Conservation (phyloP, 768 basidiomycete species). For the Pisolithus sp. region DNA sequence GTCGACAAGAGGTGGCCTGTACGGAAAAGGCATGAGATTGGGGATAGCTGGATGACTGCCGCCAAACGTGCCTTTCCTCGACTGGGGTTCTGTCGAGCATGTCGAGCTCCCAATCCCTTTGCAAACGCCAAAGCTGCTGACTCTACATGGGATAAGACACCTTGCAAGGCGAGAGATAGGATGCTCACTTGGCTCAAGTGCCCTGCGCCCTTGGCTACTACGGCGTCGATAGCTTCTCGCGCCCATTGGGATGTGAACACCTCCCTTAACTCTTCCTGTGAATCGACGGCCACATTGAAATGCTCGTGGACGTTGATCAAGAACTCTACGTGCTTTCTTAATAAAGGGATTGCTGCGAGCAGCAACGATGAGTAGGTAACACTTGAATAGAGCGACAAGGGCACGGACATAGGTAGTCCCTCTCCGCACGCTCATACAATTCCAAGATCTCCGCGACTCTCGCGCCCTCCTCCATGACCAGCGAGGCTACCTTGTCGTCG, state of each 20-base stretch:
- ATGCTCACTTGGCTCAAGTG: constrained; percentile 58
- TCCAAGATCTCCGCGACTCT: constrained; percentile 52
- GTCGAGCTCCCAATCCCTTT: constrained; percentile 71
- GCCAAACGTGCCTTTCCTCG: constrained; percentile 38
- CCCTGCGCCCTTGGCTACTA: constrained; percentile 48
- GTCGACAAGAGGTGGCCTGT: constrained; percentile 40
- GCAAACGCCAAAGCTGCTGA: constrained; percentile 61
- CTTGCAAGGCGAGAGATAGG: constrained; percentile 2
- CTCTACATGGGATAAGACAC: constrained; percentile 41
- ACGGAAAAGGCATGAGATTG: not conserved
- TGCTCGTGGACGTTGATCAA: constrained; percentile 36
- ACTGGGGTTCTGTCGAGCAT: constrained; percentile 44
- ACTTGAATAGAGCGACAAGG: constrained; percentile 1
- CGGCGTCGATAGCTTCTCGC: constrained; percentile 43
- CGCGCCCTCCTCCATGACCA: constrained; percentile 45
- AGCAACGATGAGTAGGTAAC: constrained; percentile 12
- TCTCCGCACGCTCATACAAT: constrained; percentile 60
- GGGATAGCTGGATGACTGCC: not conserved
- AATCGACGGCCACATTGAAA: constrained; percentile 27
- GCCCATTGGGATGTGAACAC: constrained; percentile 61
- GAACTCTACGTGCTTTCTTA: constrained; percentile 64
- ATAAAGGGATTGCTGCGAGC: constrained; percentile 64
- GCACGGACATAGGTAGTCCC: constrained; percentile 73
- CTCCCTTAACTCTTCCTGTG: constrained; percentile 47
- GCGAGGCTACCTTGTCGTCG: constrained; percentile 42